Evolutionary conservation across 345 rosid species (phyloP), one percentile per base, ranked within the genome.

Genomic region (Ricinus communis): DNA sequence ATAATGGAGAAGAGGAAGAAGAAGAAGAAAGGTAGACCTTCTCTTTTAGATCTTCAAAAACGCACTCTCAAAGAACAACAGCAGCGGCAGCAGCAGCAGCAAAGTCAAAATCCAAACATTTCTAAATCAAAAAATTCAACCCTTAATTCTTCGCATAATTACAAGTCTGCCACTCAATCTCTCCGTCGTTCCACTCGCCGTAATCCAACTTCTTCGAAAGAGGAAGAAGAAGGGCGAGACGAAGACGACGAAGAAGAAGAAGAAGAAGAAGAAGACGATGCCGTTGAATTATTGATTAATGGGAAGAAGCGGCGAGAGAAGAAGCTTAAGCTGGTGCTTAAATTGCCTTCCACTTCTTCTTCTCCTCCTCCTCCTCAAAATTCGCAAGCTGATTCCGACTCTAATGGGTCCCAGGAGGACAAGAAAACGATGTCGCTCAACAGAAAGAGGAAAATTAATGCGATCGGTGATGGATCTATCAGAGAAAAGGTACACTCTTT

Each of bases 181-280:
- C 68, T 45, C 53, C 92, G 88, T 69, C 87, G 92, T 80, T 88
- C 90, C 73, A 46, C 81, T 36, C 87, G 92, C 80, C 86, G 86
- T 18, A 54, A 63, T 41, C 62, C 64, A 25, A 50, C 24, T 4
- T 4, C 43, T 4, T 9, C 43, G 43, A 4, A 4, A 38, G 5
- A 38, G 9, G 9, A 4, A n/a, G n/a, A n/a, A n/a, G n/a, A n/a
- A n/a, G n/a, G 71, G 1, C 46, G 69, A 2, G 71, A 65, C n/a
- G 71, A 70, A 70, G 71, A 71, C n/a, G 55, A 14, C 15, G 73
- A 57, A 8, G 50, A 56, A 0, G 45, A 38, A 0, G 71, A 56
- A n/a, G 55, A 14, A 9, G 73, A 57, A 8, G 50, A 56, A 0
- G 45, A 38, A 0, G 71, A 56, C 5, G 74, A 70, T 4, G 74